A percentile compares a stretch with the other conserved stretches of the same genome.
Conservation (phyloP, 345 rosid genomes). For the Sisymbrium irio region DNA sequence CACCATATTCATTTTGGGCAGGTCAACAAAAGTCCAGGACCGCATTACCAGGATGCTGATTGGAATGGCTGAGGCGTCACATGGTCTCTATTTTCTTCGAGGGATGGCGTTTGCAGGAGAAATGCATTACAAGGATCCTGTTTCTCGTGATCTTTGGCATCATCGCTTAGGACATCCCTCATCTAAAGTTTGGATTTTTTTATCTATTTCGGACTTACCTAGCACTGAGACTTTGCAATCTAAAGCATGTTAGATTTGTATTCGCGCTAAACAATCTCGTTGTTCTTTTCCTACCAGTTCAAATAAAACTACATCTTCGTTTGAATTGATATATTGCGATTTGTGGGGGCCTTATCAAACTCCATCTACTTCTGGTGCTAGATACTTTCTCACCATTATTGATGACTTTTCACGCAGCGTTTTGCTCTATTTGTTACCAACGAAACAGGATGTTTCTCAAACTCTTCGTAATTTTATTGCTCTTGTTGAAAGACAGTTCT, state of each 20-base stretch:
- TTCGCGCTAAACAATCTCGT: neutral
- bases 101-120: no score
- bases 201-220: neutral
- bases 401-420: neutral
- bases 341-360: neutral
- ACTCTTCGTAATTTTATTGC: neutral
- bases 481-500: neutral
- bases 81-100: no score
- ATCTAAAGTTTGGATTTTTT: neutral
- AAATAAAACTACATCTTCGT: neutral
- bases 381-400: neutral
- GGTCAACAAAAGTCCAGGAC: no score
- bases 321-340: neutral
- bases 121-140: no score
- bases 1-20: no score
- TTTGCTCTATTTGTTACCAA: neutral
- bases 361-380: neutral
- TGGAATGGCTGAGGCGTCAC: no score
- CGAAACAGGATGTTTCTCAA: neutral
- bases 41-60: no score
- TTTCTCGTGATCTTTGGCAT: neutral
- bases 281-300: neutral
- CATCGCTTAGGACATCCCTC: neutral
- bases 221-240: neutral
- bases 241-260: neutral